phyloP scores from a whole-genome alignment of 495 filamentous ascomycete genomes.

The Aspergillus nidulans region DNA sequence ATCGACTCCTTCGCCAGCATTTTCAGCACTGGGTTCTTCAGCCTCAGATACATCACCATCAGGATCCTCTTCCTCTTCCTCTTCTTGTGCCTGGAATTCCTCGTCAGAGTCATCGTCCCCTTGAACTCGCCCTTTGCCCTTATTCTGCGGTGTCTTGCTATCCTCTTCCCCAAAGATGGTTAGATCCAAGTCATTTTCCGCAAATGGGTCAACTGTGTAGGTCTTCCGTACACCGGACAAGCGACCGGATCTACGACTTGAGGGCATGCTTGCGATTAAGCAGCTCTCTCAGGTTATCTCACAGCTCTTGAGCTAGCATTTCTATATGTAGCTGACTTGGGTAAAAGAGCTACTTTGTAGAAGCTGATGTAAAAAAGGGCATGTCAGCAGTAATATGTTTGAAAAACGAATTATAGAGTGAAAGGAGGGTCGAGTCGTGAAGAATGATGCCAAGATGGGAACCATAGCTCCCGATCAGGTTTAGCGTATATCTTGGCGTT shows the following conservation, averaged over 20 bases:
- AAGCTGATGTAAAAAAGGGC: neutral
- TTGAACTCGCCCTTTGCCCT: conserved; percentile 16
- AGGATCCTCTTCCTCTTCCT: conserved; percentile 16
- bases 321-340: neutral
- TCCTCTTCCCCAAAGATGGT: neutral
- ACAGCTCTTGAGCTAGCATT: neutral
- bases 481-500: conserved; percentile 6
- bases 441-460: neutral
- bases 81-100: conserved; percentile 20
- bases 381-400: neutral
- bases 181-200: conserved; percentile 28
- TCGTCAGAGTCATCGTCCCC: conserved; percentile 27
- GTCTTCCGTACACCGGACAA: conserved; percentile 25
- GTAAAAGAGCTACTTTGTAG: neutral
- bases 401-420: neutral
- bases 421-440: neutral
- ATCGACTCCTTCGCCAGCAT: conserved; percentile 11
- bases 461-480: neutral
- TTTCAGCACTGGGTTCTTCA: conserved; percentile 13
- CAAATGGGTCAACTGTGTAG: conserved; percentile 36
- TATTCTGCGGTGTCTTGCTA: conserved; percentile 5
- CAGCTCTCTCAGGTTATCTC: neutral
- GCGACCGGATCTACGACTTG: conserved; percentile 37
- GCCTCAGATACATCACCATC: conserved; percentile 12
- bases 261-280: conserved; percentile 19